A percentile compares a stretch with the other conserved stretches of the same genome.
These are phyloP conservation scores for Lathyrus aphaca DNA, from an alignment of 306 rosid species.

Conservation along the genomic window DNA sequence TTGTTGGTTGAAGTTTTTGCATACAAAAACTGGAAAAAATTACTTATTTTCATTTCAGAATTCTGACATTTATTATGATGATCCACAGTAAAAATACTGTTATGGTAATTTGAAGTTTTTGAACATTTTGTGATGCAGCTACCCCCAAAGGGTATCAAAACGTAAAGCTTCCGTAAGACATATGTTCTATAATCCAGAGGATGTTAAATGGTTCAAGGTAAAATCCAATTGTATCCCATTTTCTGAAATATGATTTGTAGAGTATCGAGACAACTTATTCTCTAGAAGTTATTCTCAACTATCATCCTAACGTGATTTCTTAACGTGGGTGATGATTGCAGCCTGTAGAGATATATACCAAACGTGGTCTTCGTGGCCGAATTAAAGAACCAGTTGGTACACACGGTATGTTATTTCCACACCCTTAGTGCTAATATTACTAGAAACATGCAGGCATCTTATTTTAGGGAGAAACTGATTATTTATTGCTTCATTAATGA, in stretches of 20 bases:
- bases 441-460: constrained; percentile 14
- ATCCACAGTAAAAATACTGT: constrained; percentile 6
- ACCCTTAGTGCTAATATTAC: constrained; percentile 13
- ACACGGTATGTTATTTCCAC: constrained; percentile 69
- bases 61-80: constrained; percentile 7
- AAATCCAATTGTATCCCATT: constrained; percentile 26
- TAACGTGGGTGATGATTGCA: constrained; percentile 53
- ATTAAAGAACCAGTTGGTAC: constrained; percentile 96
- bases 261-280: background rate
- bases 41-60: constrained; percentile 9
- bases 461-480: constrained; percentile 17
- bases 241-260: constrained; percentile 21
- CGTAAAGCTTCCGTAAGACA: constrained; percentile 78
- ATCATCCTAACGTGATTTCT: constrained; percentile 25
- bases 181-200: constrained; percentile 95
- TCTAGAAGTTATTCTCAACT: constrained; percentile 8
- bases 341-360: constrained; percentile 92
- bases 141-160: constrained; percentile 95
- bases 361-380: constrained; percentile 90
- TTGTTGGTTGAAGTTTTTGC: constrained; percentile 19
- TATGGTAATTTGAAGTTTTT: constrained; percentile 13
- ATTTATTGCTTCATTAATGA: constrained; percentile 8
- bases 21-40: background rate
- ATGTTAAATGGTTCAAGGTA: constrained; percentile 95
- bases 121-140: constrained; percentile 62